These are phyloP conservation scores for Thalassiosira mediterranea DNA, from an alignment of 352 stramenopile genomes.

Conservation along the genomic window DNA sequence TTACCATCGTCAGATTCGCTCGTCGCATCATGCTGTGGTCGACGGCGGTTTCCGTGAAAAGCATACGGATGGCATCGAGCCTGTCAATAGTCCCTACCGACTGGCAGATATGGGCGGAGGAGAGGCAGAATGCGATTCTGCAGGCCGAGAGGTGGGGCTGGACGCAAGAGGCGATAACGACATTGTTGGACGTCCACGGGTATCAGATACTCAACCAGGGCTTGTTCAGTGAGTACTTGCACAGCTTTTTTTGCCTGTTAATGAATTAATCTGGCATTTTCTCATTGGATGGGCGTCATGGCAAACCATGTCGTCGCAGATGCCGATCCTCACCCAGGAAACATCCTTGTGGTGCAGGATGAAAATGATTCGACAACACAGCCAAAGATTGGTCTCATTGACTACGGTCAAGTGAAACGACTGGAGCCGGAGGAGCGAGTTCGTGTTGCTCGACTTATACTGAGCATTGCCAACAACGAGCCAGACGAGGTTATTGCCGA, in stretches of 20 bases:
- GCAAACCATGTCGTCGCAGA: neutral
- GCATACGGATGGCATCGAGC: conserved; percentile 46
- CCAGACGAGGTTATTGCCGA: conserved; percentile 60
- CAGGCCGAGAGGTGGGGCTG: conserved; percentile 43
- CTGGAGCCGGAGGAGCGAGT: conserved; percentile 54
- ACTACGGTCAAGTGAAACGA: conserved; percentile 75
- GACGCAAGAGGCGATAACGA: conserved; percentile 58
- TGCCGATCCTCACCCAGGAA: conserved; percentile 38
- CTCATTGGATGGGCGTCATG: no score
- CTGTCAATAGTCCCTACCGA: conserved; percentile 32
- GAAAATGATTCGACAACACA: conserved; percentile 29
- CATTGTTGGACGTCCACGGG: conserved; percentile 80
- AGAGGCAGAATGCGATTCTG: conserved; percentile 40
- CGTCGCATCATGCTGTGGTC: conserved; percentile 54
- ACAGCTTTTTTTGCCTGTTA: no score
- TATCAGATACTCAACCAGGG: conserved; percentile 80
- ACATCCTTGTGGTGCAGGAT: conserved; percentile 63
- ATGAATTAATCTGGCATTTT: neutral
- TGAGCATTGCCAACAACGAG: conserved; percentile 70
- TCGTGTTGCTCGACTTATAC: conserved; percentile 59
- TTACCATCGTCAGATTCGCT: conserved; percentile 50
- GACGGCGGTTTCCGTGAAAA: conserved; percentile 29
- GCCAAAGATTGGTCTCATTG: conserved; percentile 71
- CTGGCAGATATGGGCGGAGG: conserved; percentile 65
- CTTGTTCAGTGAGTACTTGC: conserved; percentile 59